phyloP scores from a whole-genome alignment of 1,139 yeast genomes.

The Sugiyamaella novakii region DNA sequence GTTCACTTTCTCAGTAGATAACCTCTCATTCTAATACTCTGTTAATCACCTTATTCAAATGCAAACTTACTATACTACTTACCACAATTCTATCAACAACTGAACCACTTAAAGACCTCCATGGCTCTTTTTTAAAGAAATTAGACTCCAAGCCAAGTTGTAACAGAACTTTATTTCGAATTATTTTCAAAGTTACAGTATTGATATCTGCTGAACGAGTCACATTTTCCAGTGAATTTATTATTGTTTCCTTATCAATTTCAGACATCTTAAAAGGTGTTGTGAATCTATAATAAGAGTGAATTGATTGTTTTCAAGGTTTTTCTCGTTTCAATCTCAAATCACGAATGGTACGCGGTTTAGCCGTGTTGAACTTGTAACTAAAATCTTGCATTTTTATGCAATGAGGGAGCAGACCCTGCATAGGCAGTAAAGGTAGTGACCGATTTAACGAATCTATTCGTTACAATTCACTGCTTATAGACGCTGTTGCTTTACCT shows the following conservation, averaged over 20 bases:
- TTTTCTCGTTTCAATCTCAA: no score
- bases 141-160: conserved; percentile 26
- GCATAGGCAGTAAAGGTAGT: no score
- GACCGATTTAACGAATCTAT: no score
- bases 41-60: conserved; percentile 7
- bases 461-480: no score
- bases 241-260: conserved; percentile 2
- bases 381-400: no score
- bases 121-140: conserved; percentile 28
- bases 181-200: conserved; percentile 28
- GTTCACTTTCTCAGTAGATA: no score
- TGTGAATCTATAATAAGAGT: no score
- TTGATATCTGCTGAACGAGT: conserved; percentile 29
- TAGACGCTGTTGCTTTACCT: no score
- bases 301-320: no score
- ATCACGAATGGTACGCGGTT: no score
- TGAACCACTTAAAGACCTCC: conserved; percentile 29
- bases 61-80: no score
- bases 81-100: conserved; percentile 29
- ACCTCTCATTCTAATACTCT: conserved; percentile 3
- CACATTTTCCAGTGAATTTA: conserved; percentile 16
- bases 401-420: no score
- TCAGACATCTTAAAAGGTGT: conserved; percentile 11
- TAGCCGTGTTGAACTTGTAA: neutral
- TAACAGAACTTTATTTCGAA: conserved; percentile 28